A percentile compares a stretch with the other conserved stretches of the same genome.
These are phyloP conservation scores for Penicillium sp. DNA, from an alignment of 2,329 filamentous ascomycete species.

Conservation along the genomic window DNA sequence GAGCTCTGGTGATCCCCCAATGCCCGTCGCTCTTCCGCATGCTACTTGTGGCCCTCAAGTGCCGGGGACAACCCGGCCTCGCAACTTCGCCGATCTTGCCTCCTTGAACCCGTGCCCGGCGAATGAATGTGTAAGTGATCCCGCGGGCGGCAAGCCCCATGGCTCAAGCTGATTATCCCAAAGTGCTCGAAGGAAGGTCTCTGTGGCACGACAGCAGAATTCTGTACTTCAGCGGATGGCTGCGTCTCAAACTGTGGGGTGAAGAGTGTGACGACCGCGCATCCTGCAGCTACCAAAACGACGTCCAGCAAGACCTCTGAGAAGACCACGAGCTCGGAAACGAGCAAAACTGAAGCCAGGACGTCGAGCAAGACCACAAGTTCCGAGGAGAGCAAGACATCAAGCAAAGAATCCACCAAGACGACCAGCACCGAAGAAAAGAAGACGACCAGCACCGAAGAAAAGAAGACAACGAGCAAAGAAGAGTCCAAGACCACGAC, in stretches of 20 bases:
- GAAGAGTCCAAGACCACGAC: background rate
- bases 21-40: constrained; percentile 40
- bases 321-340: background rate
- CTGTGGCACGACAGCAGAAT: background rate
- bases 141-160: background rate
- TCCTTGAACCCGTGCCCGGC: constrained; percentile 16
- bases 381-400: background rate
- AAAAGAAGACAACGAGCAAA: background rate
- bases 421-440: constrained; percentile 4
- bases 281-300: background rate
- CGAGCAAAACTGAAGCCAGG: background rate
- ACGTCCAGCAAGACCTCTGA: background rate
- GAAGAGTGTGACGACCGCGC: background rate
- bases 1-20: constrained; percentile 41
- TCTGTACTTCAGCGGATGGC: background rate
- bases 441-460: constrained; percentile 2
- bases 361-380: constrained; percentile 1
- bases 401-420: background rate
- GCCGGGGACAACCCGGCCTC: constrained; percentile 38
- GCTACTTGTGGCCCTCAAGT: constrained; percentile 49
- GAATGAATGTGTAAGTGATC: constrained; percentile 14
- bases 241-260: constrained; percentile 11
- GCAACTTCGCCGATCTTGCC: constrained; percentile 26
- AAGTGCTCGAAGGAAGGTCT: background rate
- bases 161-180: background rate